Evolutionary conservation across 208 protist species (phyloP), one percentile per base, ranked within the genome.

Genomic region (Blastocrithidia nonstop): DNA sequence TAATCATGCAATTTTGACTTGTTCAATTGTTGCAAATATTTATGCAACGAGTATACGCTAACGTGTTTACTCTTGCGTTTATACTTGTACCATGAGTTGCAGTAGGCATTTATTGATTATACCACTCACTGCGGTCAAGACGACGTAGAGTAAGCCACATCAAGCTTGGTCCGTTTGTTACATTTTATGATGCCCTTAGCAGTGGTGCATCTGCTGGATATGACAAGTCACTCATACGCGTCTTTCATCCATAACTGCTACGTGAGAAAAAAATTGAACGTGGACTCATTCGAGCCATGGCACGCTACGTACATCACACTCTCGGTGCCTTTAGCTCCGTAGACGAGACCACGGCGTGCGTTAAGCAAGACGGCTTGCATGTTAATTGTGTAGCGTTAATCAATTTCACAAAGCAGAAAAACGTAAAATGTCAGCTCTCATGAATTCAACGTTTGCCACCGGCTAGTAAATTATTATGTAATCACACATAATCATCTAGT

Each of bases 201-300:
- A 61, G 67, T 20, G 72, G 71, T 8, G 74, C 78, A 21, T 81
- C 64, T 3, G 26, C 75, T 4, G 78, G 73, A 17, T 87, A 61
- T 50, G 78, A 93, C 43, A 48, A 71, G 58, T 44, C 60, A 16
- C 57, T 92, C 23, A 69, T 93, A 66, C 43, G 38, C 11, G 54
- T 88, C 29, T 79, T 93, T 20, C 78, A 88, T 40, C 79, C 72
- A 3, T 62, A 66, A 13, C 45, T 93, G 20, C 48, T 88, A 19
- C 26, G 61, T 24, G 41, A 64, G 17, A 65, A 57, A 21, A 52
- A 45, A 8, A 66, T 85, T 32, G 65, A 85, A 32, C 61, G 72
- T 6, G 83, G 83, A 6, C 25, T 86, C 6, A 31, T 93, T 7
- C 68, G 76, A 4, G 83, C 83, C 26, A 87, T 88, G 75, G 64